These are phyloP conservation scores for Solanum appendiculatum DNA, from an alignment of 257 asterid species.

Conservation along the genomic window DNA sequence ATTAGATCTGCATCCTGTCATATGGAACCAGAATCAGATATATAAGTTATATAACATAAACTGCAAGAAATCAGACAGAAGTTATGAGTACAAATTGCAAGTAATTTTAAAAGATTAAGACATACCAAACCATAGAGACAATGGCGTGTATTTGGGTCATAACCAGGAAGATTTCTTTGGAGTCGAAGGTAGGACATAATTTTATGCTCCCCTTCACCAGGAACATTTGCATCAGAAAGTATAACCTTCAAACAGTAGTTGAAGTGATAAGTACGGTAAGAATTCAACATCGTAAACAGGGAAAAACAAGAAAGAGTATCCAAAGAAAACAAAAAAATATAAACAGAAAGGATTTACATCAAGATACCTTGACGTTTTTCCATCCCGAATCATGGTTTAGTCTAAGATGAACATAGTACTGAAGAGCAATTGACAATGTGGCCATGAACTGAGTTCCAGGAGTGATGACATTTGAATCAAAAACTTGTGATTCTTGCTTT, in stretches of 20 bases:
- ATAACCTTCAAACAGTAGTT: constrained; percentile 34
- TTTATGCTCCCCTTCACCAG: constrained; percentile 79
- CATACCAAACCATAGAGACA: constrained; percentile 61
- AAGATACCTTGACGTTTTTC: constrained; percentile 39
- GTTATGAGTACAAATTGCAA: background rate
- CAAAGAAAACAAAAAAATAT: background rate
- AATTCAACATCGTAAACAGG: background rate
- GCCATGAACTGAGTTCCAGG: constrained; percentile 61
- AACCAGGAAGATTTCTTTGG: constrained; percentile 35
- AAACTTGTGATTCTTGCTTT: constrained; percentile 27
- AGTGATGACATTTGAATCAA: constrained; percentile 50
- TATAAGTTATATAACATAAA: background rate
- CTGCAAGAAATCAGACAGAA: background rate
- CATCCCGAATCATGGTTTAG: constrained; percentile 31
- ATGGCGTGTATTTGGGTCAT: constrained; percentile 52
- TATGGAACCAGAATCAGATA: background rate
- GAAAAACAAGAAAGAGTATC: background rate
- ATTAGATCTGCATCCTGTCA: constrained; percentile 64
- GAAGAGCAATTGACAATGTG: constrained; percentile 23
- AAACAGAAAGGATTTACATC: background rate
- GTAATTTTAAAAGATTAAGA: background rate
- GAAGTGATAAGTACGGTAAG: background rate
- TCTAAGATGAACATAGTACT: constrained; percentile 18
- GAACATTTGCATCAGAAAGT: constrained; percentile 58
- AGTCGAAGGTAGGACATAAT: constrained; percentile 47